Conservation (phyloP, 2,329 filamentous ascomycete species). For the Monilinia aucupariae region DNA sequence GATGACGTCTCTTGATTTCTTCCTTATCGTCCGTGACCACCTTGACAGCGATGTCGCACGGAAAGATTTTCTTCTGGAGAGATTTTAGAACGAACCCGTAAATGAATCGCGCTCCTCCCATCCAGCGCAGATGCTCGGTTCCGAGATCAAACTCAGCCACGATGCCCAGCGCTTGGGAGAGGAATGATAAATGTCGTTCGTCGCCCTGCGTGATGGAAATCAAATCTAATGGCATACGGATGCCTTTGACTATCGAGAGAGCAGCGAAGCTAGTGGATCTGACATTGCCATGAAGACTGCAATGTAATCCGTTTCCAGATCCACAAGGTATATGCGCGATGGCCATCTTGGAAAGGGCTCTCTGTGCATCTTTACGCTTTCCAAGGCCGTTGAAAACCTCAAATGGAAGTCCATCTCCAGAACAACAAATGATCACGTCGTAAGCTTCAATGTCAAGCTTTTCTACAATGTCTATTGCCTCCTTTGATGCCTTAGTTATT, state of each 20-base stretch:
- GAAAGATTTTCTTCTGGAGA: constrained; percentile 70
- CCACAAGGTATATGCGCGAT: constrained; percentile 84
- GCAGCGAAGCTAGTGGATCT: constrained; percentile 55
- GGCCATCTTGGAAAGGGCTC: constrained; percentile 67
- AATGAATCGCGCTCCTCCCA: constrained; percentile 74
- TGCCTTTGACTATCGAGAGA: constrained; percentile 75
- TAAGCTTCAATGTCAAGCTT: constrained; percentile 69
- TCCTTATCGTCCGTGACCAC: constrained; percentile 70
- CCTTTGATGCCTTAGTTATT: constrained; percentile 61
- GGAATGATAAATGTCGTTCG: constrained; percentile 69
- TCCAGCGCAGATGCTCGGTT: constrained; percentile 86
- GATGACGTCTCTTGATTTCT: constrained; percentile 66
- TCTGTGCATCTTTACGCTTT: constrained; percentile 64
- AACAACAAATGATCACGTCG: constrained; percentile 81
- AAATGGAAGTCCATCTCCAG: constrained; percentile 82
- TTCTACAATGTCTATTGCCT: constrained; percentile 72
- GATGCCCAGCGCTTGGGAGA: constrained; percentile 82
- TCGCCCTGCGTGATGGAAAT: constrained; percentile 77
- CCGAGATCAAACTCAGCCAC: constrained; percentile 82
- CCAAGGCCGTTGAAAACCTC: constrained; percentile 91
- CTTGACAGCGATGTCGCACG: constrained; percentile 79
- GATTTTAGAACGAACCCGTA: constrained; percentile 71
- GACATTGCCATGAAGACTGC: constrained; percentile 72
- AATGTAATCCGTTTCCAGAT: constrained; percentile 83
- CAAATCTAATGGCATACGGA: constrained; percentile 75